A percentile compares a stretch with the other conserved stretches of the same genome.
Conservation (phyloP, 2,329 filamentous ascomycete species). For the Pseudocercospora eumusae region DNA sequence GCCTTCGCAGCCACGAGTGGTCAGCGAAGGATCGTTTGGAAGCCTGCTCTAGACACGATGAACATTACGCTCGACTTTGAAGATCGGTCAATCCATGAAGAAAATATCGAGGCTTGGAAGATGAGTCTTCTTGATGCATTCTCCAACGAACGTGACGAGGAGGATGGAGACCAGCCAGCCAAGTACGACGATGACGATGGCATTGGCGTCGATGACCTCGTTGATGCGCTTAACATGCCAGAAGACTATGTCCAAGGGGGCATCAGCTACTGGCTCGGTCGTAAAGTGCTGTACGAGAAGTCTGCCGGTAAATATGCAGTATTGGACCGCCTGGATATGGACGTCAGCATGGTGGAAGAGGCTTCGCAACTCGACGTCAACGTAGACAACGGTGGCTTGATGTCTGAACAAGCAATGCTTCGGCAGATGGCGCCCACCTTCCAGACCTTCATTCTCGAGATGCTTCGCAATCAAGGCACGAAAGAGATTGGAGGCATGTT, state of each 20-base stretch:
- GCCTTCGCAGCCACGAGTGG: constrained; percentile 80
- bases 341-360: constrained; percentile 29
- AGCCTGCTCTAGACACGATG: constrained; percentile 75
- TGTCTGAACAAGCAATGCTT: constrained; percentile 59
- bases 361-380: constrained; percentile 42
- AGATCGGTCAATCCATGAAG: constrained; percentile 70
- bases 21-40: constrained; percentile 84
- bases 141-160: constrained; percentile 41
- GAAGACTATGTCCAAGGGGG: constrained; percentile 68
- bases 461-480: constrained; percentile 79
- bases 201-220: constrained; percentile 49
- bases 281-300: constrained; percentile 63
- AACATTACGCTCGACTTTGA: constrained; percentile 75
- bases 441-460: constrained; percentile 88
- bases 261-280: constrained; percentile 70
- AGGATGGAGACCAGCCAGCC: constrained; percentile 37
- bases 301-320: constrained; percentile 61
- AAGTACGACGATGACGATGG: constrained; percentile 20
- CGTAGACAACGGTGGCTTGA: constrained; percentile 52
- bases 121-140: constrained; percentile 87
- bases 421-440: constrained; percentile 73
- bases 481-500: constrained; percentile 68
- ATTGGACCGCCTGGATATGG: constrained; percentile 62
- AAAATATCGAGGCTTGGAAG: constrained; percentile 79
- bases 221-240: constrained; percentile 66